Base-by-base conservation (phyloP, 1,139 yeast species). In the Kazachstania sp. region DNA sequence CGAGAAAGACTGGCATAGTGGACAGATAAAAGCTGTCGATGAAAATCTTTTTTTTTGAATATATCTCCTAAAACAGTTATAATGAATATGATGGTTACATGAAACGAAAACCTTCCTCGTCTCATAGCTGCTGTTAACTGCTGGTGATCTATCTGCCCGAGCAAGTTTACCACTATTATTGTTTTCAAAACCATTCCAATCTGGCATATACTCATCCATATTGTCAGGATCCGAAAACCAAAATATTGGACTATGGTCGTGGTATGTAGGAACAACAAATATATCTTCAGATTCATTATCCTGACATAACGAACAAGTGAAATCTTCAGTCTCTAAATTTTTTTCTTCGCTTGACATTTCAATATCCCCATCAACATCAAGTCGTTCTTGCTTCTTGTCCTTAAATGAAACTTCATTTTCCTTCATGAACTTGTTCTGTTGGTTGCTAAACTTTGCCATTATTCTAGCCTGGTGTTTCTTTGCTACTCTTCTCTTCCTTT, bases 361-460 rank as follows among this genome's bases (percentile, higher is more conserved):
- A 44, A 69, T 67, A 47, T 77, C 65, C 46, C 71, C 48, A 65
- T 71, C 47, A 18, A 29, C 40, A 13, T 45, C 47, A 4, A 29
- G 23, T 28, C 23, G 29, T 6, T 19, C 43, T 38, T 15, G 42
- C 37, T 56, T 58, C 29, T 72, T 70, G 51, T 73, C 60, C 39
- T 59, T 56, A 49, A 67, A 60, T 41, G 64, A 65, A 12, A 46
- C 48, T 39, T 58, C 59, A 39, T 63, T 55, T 49, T 77, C 77
- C 51, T 77, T 74, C 56, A 83, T 75, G 63, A 90, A 90, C 61
- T 72, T 75, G 12, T 77, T 71, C 60, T 88, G 97, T 58, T 87
- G 95, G 52, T 76, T 80, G 51, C 80, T 78, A 70, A 94, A 83
- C 54, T 82, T 88, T 2, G 83, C 87, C 73, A 92, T 63, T 34